phyloP scores from a whole-genome alignment of 306 rosid genomes.

The Argentina anserina region DNA sequence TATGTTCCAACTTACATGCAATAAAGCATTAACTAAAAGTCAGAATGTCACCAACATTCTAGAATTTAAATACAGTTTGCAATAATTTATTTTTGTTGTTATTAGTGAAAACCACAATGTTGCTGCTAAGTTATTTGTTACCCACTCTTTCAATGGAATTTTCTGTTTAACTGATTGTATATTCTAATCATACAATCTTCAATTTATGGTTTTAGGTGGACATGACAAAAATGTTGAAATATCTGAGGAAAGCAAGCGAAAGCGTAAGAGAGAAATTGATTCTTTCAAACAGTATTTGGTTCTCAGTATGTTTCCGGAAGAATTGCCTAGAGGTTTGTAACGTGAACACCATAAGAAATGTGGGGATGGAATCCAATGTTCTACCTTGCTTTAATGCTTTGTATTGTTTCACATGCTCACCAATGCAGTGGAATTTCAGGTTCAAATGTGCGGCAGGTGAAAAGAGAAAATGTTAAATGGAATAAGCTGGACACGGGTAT shows the following conservation, averaged over 20 bases:
- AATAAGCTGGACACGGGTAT: slow-evolving; percentile 43
- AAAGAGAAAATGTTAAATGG: slow-evolving; percentile 51
- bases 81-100: not conserved
- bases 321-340: slow-evolving; percentile 54
- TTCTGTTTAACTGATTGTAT: slow-evolving; percentile 2
- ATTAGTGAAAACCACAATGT: not conserved
- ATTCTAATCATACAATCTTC: not conserved
- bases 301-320: slow-evolving; percentile 42
- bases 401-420: slow-evolving; percentile 7
- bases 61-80: not conserved
- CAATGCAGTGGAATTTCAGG: slow-evolving; percentile 39
- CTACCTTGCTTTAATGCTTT: slow-evolving; percentile 13
- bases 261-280: slow-evolving; percentile 39
- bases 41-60: not conserved
- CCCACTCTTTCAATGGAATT: not conserved
- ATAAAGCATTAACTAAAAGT: not conserved
- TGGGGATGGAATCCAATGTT: slow-evolving; percentile 7
- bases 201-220: slow-evolving; percentile 38
- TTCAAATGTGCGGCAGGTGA: slow-evolving; percentile 25
- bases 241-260: slow-evolving; percentile 35
- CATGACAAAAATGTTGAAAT: slow-evolving; percentile 35
- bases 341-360: slow-evolving; percentile 8
- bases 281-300: slow-evolving; percentile 51
- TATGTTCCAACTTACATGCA: not conserved
- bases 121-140: not conserved